A percentile compares a stretch with the other conserved stretches of the same genome.
These are phyloP conservation scores for Scheffersomyces stipitis DNA, from an alignment of 805 yeast genomes.

Conservation along the genomic window DNA sequence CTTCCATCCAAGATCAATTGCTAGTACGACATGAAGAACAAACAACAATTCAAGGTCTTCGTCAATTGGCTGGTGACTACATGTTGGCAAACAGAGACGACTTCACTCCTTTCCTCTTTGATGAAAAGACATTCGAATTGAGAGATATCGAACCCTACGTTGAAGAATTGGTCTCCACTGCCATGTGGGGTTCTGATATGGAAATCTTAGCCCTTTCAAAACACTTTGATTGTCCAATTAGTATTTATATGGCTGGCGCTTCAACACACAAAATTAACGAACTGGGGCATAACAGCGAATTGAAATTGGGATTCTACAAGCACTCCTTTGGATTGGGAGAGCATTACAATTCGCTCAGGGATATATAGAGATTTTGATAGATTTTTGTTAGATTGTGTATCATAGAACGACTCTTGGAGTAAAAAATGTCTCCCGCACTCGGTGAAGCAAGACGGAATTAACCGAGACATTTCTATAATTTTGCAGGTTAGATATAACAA, in stretches of 20 bases:
- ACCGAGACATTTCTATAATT: too few species aligned
- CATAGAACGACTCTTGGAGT: too few species aligned
- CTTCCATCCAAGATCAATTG: conserved; percentile 81
- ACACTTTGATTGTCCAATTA: conserved; percentile 70
- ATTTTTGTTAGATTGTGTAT: too few species aligned
- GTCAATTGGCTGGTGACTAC: conserved; percentile 64
- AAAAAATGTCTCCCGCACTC: too few species aligned
- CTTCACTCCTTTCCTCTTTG: conserved; percentile 79
- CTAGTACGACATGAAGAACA: conserved; percentile 44
- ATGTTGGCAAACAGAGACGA: conserved; percentile 66
- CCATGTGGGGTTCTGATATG: conserved; percentile 96
- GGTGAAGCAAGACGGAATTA: too few species aligned
- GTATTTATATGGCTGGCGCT: conserved; percentile 76
- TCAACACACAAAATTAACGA: conserved; percentile 65
- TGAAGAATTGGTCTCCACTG: conserved; percentile 64
- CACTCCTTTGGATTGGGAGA: conserved; percentile 90
- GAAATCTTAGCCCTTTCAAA: conserved; percentile 82
- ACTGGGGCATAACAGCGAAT: conserved; percentile 47
- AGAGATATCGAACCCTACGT: conserved; percentile 70
- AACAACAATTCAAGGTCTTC: conserved; percentile 49
- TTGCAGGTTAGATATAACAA: too few species aligned
- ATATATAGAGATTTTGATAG: too few species aligned
- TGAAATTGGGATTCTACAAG: conserved; percentile 78
- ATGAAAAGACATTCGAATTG: conserved; percentile 66
- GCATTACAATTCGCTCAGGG: conserved; percentile 76